phyloP scores from a whole-genome alignment of 495 filamentous ascomycete genomes.

The Xanthoparmelia taractica region DNA sequence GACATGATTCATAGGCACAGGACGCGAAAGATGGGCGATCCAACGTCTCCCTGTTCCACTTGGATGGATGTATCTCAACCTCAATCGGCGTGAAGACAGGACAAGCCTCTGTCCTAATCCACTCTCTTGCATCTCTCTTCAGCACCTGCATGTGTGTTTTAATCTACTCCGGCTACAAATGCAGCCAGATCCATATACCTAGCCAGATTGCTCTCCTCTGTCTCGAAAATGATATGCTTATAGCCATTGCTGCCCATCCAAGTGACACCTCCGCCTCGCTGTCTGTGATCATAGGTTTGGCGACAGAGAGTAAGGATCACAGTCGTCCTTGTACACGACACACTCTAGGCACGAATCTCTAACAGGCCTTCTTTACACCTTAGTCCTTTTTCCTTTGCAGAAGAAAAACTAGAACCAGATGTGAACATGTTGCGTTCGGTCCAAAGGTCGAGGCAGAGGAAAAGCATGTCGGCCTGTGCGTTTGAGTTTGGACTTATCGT shows the following conservation, averaged over 20 bases:
- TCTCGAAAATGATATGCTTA: background rate
- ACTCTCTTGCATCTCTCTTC: background rate
- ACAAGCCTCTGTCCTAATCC: background rate
- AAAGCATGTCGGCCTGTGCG: background rate
- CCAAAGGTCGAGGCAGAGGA: background rate
- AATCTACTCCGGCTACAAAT: background rate
- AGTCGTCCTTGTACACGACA: background rate
- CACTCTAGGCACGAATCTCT: background rate
- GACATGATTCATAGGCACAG: background rate
- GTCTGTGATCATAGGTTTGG: background rate
- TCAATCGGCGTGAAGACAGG: background rate
- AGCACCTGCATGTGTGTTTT: no score
- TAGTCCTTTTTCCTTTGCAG: background rate
- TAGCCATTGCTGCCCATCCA: background rate
- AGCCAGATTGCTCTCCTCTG: background rate
- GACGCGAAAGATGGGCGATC: background rate
- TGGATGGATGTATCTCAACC: no score
- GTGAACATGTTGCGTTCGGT: background rate
- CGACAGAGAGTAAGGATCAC: background rate
- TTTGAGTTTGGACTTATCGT: background rate
- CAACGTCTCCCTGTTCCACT: no score
- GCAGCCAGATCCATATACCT: background rate
- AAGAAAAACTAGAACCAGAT: no score
- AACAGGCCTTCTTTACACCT: background rate
- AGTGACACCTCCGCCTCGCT: background rate